Percentiles rank a stretch among this genome's conserved stretches.
Evolutionary conservation across 495 filamentous ascomycete species (phyloP).

Genomic region (Neurospora discreta): DNA sequence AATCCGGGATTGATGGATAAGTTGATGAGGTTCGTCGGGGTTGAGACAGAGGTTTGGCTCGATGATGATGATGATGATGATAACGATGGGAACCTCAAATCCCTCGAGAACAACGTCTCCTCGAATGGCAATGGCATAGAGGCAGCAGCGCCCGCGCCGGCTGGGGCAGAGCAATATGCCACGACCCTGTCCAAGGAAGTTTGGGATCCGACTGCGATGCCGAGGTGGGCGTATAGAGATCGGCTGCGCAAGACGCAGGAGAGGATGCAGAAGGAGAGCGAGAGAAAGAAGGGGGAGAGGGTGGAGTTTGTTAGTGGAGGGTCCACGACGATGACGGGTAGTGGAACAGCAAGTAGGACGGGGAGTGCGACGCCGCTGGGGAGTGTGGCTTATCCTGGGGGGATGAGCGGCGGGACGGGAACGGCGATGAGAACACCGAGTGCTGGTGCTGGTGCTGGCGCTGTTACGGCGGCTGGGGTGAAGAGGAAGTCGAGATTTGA

Average conservation of each 20-base stretch:
- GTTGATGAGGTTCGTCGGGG: conserved; percentile 68
- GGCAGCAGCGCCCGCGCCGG: not conserved
- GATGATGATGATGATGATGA: not conserved
- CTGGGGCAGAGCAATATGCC: conserved; percentile 47
- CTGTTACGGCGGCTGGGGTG: not conserved
- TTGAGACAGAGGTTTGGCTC: conserved; percentile 35
- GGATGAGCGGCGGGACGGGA: conserved; percentile 13
- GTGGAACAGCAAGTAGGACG: conserved; percentile 13
- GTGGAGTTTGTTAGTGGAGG: conserved; percentile 68
- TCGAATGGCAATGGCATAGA: not conserved
- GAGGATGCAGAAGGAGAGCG: conserved; percentile 44
- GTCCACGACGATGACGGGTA: conserved; percentile 2
- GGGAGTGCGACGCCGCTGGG: conserved; percentile 16
- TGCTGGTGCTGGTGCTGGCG: not conserved
- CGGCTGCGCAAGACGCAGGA: conserved; percentile 57
- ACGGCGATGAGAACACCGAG: not conserved
- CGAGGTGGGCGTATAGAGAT: conserved; percentile 62
- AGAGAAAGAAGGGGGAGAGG: conserved; percentile 43
- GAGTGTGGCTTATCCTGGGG: conserved; percentile 24
- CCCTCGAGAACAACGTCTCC: not conserved
- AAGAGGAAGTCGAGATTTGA: conserved; percentile 42
- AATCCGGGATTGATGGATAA: conserved; percentile 76
- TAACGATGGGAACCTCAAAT: not conserved
- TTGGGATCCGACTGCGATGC: conserved; percentile 58
- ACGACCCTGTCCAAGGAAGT: conserved; percentile 57